These are phyloP conservation scores for Arbutus unedo DNA, from an alignment of 148 eudicot genomes.

Conservation along the genomic window DNA sequence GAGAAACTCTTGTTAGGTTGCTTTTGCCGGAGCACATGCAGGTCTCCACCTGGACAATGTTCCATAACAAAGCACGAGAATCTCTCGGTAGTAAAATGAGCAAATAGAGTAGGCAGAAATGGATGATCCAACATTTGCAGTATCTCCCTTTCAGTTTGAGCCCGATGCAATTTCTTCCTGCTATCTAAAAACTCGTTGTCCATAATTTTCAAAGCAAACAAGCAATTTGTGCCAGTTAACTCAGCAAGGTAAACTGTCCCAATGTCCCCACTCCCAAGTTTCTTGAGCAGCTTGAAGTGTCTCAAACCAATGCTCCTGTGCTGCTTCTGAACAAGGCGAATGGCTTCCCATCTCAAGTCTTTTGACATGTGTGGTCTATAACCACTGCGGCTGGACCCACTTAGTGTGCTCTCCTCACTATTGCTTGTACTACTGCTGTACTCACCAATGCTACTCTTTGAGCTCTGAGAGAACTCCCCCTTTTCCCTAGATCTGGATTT, in stretches of 20 bases:
- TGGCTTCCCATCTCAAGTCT: conserved; percentile 73
- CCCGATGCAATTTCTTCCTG: conserved; percentile 62
- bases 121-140: conserved; percentile 85
- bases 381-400: conserved; percentile 55
- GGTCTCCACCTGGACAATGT: conserved; percentile 88
- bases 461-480: conserved; percentile 74
- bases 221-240: conserved; percentile 49
- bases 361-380: conserved; percentile 80
- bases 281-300: conserved; percentile 65
- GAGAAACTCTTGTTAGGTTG: conserved; percentile 62
- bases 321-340: conserved; percentile 36
- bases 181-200: conserved; percentile 65
- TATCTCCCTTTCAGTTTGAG: conserved; percentile 75
- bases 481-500: conserved; percentile 50
- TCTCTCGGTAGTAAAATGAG: conserved; percentile 65
- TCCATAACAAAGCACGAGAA: conserved; percentile 80
- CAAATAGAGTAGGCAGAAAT: conserved; percentile 82
- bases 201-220: conserved; percentile 90
- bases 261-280: conserved; percentile 85
- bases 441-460: conserved; percentile 81
- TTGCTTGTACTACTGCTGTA: conserved; percentile 60
- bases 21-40: conserved; percentile 76
- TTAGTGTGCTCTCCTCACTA: conserved; percentile 65
- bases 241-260: conserved; percentile 79
- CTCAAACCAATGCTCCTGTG: conserved; percentile 50